Conservation (phyloP, 768 basidiomycete genomes). For the Leccinellum luteum region DNA sequence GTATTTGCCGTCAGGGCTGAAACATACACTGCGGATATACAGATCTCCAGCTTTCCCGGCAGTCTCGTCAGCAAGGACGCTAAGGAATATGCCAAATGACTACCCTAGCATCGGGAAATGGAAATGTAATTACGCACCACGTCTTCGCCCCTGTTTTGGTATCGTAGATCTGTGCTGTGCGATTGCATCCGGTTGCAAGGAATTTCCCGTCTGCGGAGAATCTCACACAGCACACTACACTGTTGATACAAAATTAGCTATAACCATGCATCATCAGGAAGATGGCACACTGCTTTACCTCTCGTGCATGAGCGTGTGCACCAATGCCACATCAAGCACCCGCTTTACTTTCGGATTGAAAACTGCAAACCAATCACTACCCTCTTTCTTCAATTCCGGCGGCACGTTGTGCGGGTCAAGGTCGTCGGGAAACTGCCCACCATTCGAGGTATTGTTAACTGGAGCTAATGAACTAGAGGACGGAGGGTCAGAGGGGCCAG, state of each 20-base stretch:
- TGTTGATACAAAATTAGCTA: constrained; percentile 27
- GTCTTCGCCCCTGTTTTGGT: constrained; percentile 82
- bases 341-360: constrained; percentile 82
- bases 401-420: constrained; percentile 35
- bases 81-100: constrained; percentile 29
- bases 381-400: constrained; percentile 52
- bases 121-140: constrained; percentile 51
- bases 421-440: constrained; percentile 33
- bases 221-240: constrained; percentile 86
- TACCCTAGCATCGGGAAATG: not conserved
- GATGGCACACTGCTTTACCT: constrained; percentile 48
- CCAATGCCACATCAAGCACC: constrained; percentile 71
- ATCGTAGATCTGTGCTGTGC: constrained; percentile 94
- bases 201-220: constrained; percentile 93
- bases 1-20: constrained; percentile 68
- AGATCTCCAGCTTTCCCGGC: constrained; percentile 73
- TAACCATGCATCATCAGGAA: not conserved
- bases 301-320: constrained; percentile 89
- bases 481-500: constrained; percentile 27
- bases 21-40: constrained; percentile 86
- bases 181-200: constrained; percentile 94
- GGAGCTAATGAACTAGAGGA: constrained; percentile 25
- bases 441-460: constrained; percentile 26
- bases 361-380: constrained; percentile 84
- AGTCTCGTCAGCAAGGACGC: constrained; percentile 76